phyloP scores from a whole-genome alignment of 495 filamentous ascomycete genomes.

The Penicillium cinerascens region DNA sequence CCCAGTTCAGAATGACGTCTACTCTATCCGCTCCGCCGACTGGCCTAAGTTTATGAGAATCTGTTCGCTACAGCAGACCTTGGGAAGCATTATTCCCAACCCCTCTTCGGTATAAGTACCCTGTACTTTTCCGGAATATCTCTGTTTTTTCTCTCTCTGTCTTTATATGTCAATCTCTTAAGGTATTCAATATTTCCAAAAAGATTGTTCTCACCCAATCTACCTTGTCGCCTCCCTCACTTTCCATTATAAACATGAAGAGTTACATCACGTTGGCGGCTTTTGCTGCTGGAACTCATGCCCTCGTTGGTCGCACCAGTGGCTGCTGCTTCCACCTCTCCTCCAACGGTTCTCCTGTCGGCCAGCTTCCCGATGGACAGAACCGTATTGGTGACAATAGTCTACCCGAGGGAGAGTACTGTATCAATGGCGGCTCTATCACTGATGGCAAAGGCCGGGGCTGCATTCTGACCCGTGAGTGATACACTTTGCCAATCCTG shows the following conservation, averaged over 20 bases:
- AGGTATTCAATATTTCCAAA: background rate
- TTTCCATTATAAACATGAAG: conserved; percentile 23
- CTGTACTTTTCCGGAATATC: background rate
- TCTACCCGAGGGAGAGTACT: conserved; percentile 35
- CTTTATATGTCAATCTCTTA: background rate
- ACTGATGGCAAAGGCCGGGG: conserved; percentile 50
- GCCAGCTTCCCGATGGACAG: conserved; percentile 52
- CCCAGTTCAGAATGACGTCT: conserved; percentile 1
- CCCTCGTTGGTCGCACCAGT: conserved; percentile 27
- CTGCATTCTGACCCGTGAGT: conserved; percentile 54
- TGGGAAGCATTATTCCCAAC: background rate
- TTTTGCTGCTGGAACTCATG: conserved; percentile 33
- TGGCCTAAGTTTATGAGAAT: background rate
- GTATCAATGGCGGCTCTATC: conserved; percentile 44
- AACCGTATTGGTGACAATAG: conserved; percentile 45
- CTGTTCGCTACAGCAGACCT: too few relatives aligned
- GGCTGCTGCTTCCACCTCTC: conserved; percentile 49
- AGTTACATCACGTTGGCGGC: conserved; percentile 27
- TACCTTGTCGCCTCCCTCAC: background rate
- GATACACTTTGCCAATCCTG: background rate
- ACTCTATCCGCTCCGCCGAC: background rate
- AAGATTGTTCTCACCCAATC: background rate
- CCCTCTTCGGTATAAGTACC: background rate
- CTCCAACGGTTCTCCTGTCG: conserved; percentile 42
- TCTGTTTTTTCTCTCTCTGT: background rate